Base-by-base conservation (phyloP, 768 basidiomycete genomes). In the Lactarius hatsudake region DNA sequence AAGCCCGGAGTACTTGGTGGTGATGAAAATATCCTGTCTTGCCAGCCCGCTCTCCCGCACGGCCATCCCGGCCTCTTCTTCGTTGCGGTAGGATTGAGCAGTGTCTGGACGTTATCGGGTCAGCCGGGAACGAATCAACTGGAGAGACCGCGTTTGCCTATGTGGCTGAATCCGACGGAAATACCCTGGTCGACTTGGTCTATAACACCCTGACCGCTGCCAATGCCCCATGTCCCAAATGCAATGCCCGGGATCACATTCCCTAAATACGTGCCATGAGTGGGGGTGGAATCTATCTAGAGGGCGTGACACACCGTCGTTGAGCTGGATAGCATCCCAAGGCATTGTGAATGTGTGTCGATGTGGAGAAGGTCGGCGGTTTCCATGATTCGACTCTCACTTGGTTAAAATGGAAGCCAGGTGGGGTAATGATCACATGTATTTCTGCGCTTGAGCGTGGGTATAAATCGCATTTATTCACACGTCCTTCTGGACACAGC, bases 221-320 rank as follows among this genome's bases (percentile, higher is more conserved):
- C 86, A n/a, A 86, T 69, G 51, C 79, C 84, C 84, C 87, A 88
- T 3, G 88, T 88, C 36, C 87, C 88, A 71, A 86, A 87, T 68
- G 81, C 87, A 55, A 90, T 73, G 80, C 66, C 80, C 79, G 73
- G 87, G 77, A 77, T 80, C 32, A 66, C 71, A 59, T 79, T 75
- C 6, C 85, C 84, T 87, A 63, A 54, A 13, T 34, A 32, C 9
- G 23, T 42, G 40, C 23, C 30, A 30, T 53, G 40, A 48, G 13
- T 48, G 61, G 32, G 48, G 17, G 17, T 17, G 5, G 43, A 32
- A 9, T 34, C 23, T 15, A 18, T 34, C 23, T 15, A 18, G n/a
- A 23, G 9, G 30, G n/a, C 15, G 17, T 17, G 4, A 66, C 80
- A 64, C 62, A 84, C 87, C 86, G 69, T 87, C 85, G 75, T 87